phyloP scores from a whole-genome alignment of 164 flowering plant genomes.

The Berberis thunbergii region DNA sequence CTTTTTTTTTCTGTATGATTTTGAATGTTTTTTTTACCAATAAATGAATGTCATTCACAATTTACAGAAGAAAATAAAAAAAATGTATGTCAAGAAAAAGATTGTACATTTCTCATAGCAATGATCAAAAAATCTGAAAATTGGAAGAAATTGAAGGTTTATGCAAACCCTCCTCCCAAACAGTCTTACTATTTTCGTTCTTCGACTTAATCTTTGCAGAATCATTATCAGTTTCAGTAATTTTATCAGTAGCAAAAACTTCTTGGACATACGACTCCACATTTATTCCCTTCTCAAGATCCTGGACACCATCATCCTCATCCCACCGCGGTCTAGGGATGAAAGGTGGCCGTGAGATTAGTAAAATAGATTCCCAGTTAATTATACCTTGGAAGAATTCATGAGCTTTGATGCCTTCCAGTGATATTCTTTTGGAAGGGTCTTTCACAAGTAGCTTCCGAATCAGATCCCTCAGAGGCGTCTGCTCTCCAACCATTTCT shows the following conservation, averaged over 20 bases:
- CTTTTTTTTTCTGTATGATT: no score
- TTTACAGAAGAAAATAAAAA: no score
- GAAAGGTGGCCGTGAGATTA: constrained; percentile 58
- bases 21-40: no score
- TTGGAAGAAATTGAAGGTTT: constrained; percentile 3
- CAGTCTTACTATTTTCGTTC: constrained; percentile 1
- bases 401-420: constrained; percentile 60
- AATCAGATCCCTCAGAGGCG: constrained; percentile 69
- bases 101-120: no score
- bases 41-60: no score
- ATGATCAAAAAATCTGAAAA: constrained; percentile 13
- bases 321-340: constrained; percentile 29
- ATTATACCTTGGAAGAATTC: constrained; percentile 47
- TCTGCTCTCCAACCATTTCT: constrained; percentile 52
- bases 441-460: constrained; percentile 57
- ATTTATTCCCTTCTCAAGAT: no score
- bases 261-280: no score
- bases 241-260: no score
- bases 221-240: no score
- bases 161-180: constrained; percentile 13
- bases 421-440: constrained; percentile 41
- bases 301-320: background rate
- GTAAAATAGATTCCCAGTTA: constrained; percentile 45
- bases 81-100: no score
- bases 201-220: constrained; percentile 18